phyloP scores from a whole-genome alignment of 192 early-diverging fungal genomes.

The Backusella australiensis region DNA sequence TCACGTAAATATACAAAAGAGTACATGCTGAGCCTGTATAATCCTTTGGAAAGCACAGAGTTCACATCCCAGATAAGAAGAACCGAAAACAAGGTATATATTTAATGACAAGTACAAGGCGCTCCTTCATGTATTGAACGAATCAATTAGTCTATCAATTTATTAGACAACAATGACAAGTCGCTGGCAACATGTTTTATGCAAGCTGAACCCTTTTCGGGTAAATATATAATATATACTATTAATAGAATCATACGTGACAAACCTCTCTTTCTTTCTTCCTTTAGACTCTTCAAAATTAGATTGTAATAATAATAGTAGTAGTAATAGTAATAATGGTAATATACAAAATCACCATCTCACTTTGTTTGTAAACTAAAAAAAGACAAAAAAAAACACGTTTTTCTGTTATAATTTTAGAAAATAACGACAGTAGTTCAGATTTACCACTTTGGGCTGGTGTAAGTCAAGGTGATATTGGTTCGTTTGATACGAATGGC shows the following conservation, averaged over 20 bases:
- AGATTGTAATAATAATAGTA: neutral
- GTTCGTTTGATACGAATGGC: slow-evolving; percentile 10
- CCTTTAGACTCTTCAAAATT: neutral
- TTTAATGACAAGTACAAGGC: slow-evolving; percentile 37
- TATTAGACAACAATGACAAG: neutral
- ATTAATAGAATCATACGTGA: neutral
- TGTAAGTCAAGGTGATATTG: neutral
- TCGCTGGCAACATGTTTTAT: neutral
- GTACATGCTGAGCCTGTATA: slow-evolving; percentile 68
- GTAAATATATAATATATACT: neutral
- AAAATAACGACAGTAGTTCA: neutral
- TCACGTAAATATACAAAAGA: slow-evolving; percentile 74
- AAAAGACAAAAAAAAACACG: neutral
- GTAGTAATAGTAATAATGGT: neutral
- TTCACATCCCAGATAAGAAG: neutral
- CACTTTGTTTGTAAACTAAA: neutral
- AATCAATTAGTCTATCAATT: slow-evolving; percentile 19
- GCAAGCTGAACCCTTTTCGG: neutral
- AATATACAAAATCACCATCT: neutral
- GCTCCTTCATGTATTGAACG: slow-evolving; percentile 60
- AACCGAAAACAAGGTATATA: neutral
- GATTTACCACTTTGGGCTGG: neutral
- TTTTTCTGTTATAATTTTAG: neutral
- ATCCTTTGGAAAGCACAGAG: slow-evolving; percentile 46
- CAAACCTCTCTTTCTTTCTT: neutral